Base-by-base conservation (phyloP, 2,329 filamentous ascomycete genomes). In the Plectosphaerella sp. region DNA sequence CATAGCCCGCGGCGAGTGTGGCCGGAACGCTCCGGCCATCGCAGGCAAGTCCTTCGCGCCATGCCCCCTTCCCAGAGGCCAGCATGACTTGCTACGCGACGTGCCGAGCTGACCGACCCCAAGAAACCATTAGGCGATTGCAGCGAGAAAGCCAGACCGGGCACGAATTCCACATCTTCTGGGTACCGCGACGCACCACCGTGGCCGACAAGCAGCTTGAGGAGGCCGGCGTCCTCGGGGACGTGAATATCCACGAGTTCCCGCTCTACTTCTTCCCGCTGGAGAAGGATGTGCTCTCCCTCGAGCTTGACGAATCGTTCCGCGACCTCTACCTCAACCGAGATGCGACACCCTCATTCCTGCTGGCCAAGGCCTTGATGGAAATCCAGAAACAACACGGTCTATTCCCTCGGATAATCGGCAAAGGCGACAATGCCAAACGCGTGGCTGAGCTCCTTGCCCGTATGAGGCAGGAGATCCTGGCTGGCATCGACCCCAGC, bases 81-180 rank as follows among this genome's bases (percentile, higher is more conserved):
- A 33, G 11, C 28, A 33, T 12, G 11, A 7, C 28, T 33, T 12
- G 28, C 8, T 33, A 12, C 28, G 28, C 8, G 28, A 33, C 8
- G 28, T 7, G 28, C 14, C 7, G 25, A 5, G 28, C 54, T 57
- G 62, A 49, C 65, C 20, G 37, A 53, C 36, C 41, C 45, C 39
- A 42, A 97, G 93, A 89, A 61, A 91, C 97, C 75, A 91, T 97
- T 62, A 93, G 92, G 68, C 86, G 89, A 55, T 78, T 97, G 53
- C 90, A 93, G 62, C 88, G 87, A 64, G 91, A 94, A 69, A 92
- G 88, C 66, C 88, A 91, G 63, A 89, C 87, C 46, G 89, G 91
- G 59, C 94, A 99, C 80, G 93, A 99, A 62, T 96, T 97, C 67
- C 93, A 92, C 57, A 88, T 99, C 61, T 93, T 97, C 67, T 97